Evolutionary conservation across 164 flowering plant genomes (phyloP).

Genomic region (Paratinospora sagittata): DNA sequence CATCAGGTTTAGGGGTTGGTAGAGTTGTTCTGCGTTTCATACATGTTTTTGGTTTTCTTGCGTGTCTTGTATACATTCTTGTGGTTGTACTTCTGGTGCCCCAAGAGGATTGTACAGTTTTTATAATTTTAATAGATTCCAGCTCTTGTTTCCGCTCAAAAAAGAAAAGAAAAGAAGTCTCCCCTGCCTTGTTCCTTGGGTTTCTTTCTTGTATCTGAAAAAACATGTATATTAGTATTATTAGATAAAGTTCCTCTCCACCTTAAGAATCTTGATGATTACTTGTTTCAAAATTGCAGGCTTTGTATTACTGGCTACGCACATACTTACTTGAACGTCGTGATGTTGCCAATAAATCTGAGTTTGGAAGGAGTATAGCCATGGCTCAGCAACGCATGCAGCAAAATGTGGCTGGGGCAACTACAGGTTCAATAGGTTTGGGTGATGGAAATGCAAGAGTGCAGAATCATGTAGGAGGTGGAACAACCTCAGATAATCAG

Average conservation of each 20-base stretch:
- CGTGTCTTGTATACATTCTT: no score
- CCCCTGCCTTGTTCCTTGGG: neutral
- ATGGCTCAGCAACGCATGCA: conserved; percentile 93
- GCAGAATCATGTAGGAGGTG: conserved; percentile 41
- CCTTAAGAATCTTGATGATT: neutral
- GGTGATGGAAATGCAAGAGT: conserved; percentile 53
- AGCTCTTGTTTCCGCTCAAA: neutral
- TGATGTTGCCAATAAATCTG: conserved; percentile 92
- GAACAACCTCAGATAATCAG: conserved; percentile 48
- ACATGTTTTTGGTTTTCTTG: no score
- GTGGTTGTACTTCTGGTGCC: no score
- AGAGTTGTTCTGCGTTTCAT: no score
- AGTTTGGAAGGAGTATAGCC: conserved; percentile 59
- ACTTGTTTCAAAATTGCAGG: conserved; percentile 35
- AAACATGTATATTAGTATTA: neutral
- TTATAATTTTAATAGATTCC: no score
- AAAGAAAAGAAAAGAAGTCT: neutral
- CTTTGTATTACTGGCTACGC: conserved; percentile 97
- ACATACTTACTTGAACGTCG: conserved; percentile 97
- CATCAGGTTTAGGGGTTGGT: no score
- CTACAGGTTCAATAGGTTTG: conserved; percentile 44
- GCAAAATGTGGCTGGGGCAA: conserved; percentile 48
- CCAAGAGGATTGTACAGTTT: no score
- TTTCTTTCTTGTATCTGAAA: neutral
- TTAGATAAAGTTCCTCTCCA: neutral